Evolutionary conservation across 2,329 filamentous ascomycete species (phyloP).

Genomic region (Fonsecaea nubica): DNA sequence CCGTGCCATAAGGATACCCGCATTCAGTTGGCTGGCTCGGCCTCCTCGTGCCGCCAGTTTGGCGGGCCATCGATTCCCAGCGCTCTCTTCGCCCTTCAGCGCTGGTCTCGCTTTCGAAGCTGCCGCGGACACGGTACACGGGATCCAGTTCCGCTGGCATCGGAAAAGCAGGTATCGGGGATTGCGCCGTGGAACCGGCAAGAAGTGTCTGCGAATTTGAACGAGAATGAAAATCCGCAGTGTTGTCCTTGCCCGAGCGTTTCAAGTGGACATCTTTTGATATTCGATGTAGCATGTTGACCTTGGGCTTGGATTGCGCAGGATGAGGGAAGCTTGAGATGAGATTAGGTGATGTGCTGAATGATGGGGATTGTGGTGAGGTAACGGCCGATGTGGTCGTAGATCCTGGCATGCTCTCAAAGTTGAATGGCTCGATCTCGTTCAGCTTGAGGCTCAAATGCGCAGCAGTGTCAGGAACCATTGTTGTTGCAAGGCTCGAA

Average conservation of each 20-base stretch:
- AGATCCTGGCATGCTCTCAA: constrained; percentile 21
- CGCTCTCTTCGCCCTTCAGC: not conserved
- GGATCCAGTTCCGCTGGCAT: constrained; percentile 18
- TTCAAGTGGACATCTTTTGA: constrained; percentile 8
- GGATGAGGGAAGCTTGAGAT: not conserved
- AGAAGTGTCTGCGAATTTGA: constrained; percentile 23
- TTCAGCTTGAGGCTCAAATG: constrained; percentile 15
- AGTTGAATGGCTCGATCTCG: constrained; percentile 27
- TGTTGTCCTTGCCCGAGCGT: constrained; percentile 5
- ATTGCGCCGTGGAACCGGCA: constrained; percentile 8
- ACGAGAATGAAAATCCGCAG: constrained; percentile 11
- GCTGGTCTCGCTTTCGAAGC: constrained; percentile 24
- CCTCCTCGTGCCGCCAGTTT: not conserved
- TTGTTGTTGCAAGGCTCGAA: constrained; percentile 29
- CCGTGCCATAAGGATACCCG: constrained; percentile 10
- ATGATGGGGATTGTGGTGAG: constrained; percentile 10
- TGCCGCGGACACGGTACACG: constrained; percentile 23
- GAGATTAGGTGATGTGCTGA: constrained; percentile 2
- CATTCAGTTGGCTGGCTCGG: not conserved
- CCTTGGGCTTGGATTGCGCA: constrained; percentile 6
- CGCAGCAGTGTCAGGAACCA: constrained; percentile 25
- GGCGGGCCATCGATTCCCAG: not conserved
- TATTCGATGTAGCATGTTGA: constrained; percentile 3
- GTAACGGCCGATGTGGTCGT: not conserved
- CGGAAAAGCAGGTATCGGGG: constrained; percentile 12